Evolutionary conservation across 164 flowering plant species (phyloP).

Genomic region (Tetracentron sinense): DNA sequence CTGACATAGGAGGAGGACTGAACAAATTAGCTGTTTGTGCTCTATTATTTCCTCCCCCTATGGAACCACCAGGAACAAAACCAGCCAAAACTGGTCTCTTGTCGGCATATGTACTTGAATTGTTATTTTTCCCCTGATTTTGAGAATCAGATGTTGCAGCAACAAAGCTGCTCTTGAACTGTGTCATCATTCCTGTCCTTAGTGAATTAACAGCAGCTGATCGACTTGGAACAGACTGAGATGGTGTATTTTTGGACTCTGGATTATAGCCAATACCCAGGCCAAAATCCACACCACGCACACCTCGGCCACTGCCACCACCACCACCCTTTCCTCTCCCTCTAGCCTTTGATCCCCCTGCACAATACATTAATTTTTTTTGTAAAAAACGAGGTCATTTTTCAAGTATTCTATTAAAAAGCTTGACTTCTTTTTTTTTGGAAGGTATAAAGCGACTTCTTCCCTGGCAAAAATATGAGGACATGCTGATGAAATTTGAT

Average conservation of each 20-base stretch:
- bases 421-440: too few species aligned
- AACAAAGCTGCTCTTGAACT: slow-evolving; percentile 80
- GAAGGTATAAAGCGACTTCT: too few species aligned
- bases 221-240: slow-evolving; percentile 42
- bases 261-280: slow-evolving; percentile 86
- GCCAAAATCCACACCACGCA: slow-evolving; percentile 97
- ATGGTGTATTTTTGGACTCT: slow-evolving; percentile 41
- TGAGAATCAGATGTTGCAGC: slow-evolving; percentile 77
- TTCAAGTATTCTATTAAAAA: neutral
- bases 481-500: neutral
- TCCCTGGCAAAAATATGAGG: too few species aligned
- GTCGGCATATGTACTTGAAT: slow-evolving; percentile 32
- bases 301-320: slow-evolving; percentile 64
- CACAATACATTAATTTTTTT: slow-evolving; percentile 14
- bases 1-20: slow-evolving; percentile 35
- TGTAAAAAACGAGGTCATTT: neutral
- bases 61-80: slow-evolving; percentile 93
- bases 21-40: slow-evolving; percentile 32
- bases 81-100: slow-evolving; percentile 62
- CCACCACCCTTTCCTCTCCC: slow-evolving; percentile 52
- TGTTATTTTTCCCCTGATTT: slow-evolving; percentile 34
- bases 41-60: slow-evolving; percentile 60
- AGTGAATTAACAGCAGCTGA: slow-evolving; percentile 69
- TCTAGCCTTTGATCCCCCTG: slow-evolving; percentile 79
- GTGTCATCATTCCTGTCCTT: slow-evolving; percentile 80